Percentiles rank a stretch among this genome's conserved stretches.
Conservation (phyloP, 2,329 filamentous ascomycete species). For the Fusarium sp. region DNA sequence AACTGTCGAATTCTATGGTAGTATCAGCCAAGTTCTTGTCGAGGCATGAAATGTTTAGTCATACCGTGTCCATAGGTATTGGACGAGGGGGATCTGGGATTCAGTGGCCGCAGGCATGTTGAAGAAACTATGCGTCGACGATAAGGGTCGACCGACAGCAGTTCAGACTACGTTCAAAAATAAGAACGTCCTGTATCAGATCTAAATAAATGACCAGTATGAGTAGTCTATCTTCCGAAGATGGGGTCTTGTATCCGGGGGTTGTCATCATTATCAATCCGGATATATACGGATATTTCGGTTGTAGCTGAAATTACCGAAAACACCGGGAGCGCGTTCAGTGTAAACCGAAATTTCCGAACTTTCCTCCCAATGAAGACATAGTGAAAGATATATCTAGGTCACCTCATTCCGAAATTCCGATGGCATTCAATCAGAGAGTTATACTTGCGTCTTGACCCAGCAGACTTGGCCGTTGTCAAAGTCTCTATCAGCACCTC, state of each 20-base stretch:
- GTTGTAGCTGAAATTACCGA: not conserved
- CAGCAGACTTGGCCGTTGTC: not conserved
- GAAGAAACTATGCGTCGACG: not conserved
- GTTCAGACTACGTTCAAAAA: rapidly evolving
- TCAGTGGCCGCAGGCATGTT: conserved; percentile 8
- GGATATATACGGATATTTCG: not conserved
- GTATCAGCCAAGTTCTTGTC: too few relatives aligned
- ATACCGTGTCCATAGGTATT: conserved; percentile 20
- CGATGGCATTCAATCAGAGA: not conserved
- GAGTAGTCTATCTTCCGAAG: not conserved
- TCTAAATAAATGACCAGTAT: not conserved
- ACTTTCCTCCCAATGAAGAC: not conserved
- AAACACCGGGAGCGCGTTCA: not conserved
- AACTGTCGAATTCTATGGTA: conserved; percentile 6
- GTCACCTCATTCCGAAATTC: not conserved
- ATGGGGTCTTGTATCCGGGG: not conserved
- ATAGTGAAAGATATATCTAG: not conserved
- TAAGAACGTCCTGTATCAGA: not conserved
- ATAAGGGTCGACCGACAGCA: not conserved
- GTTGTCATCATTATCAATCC: not conserved
- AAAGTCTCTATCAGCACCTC: not conserved
- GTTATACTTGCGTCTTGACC: not conserved
- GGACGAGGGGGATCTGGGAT: not conserved
- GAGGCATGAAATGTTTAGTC: not conserved
- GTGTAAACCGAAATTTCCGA: not conserved